Evolutionary conservation across 805 yeast genomes (phyloP), one percentile per base, ranked within the genome.

Genomic region (Wickerhamiella spandovensis): DNA sequence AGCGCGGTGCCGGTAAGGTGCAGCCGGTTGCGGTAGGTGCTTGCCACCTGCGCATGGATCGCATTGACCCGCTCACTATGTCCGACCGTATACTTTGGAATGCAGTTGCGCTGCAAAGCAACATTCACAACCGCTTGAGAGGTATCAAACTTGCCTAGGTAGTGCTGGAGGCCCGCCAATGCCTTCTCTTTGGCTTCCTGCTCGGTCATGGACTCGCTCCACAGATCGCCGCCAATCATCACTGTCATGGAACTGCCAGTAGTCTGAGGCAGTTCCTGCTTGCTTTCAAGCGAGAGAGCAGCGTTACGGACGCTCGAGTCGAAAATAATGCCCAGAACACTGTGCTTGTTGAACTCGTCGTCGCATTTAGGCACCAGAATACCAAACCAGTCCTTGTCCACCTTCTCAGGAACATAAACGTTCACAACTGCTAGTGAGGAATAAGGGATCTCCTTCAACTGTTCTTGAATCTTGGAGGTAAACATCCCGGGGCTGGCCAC

Each of bases 161-260:
- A 72, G 43, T 65, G 61, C 48, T 60, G 52, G 13, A 80, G 60
- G 2, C 71, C 74, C 5, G 57, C 52, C 28, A 69, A 63, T 1
- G 75, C 73, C 2, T 63, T 54, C 4, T 50, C 45, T 3, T 60
- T 35, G 20, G 67, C 61, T 43, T 63, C 61, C 21, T 52, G 54
- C 9, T 56, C 53, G 17, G 54, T 51, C 20, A 61, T 59, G 22
- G 54, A 63, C 47, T 65, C 67, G n/a, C n/a, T n/a, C 69, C 77
- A 72, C 50, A 66, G 72, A 59, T 83, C 85, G 0, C 97, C 97
- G 4, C 97, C 97, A 57, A 88, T 67, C 97, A 90, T 90, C 23
- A 86, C 74, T 0, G 98, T 92, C 50, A 89, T 61, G 57, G 84
- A 86, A 18, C 38, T 25, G n/a, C 46, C 46, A 2, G 3, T 32